Evolutionary conservation across 1,284 basidiomycete genomes (phyloP), one percentile per base, ranked within the genome.

Genomic region (Mycosarcoma mackinlayi): DNA sequence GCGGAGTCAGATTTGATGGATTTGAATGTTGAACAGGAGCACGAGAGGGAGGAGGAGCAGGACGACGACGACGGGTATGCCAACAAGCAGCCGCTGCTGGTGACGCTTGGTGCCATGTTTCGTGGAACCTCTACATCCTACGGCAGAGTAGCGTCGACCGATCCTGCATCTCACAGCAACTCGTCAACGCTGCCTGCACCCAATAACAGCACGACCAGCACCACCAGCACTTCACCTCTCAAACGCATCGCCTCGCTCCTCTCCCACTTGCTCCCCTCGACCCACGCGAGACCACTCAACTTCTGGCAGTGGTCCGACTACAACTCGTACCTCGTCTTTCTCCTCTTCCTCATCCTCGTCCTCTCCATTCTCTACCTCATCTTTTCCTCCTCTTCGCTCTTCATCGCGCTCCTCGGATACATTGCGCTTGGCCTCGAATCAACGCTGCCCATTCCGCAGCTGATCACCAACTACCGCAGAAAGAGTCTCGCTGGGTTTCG

Each of bases 221-320:
- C 35, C 1, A 24, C 18, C 13, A n/a, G 42, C 3, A 13, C 1
- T 16, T 55, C 55, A 3, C 27, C 45, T 6, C 10, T 53, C 18
- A 5, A 18, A 5, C 3, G 7, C 1, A 19, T 55, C 37, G 16
- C 44, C 13, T 24, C 57, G 5, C 18, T 34, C 18, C 23, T 53
- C 24, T 28, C n/a, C n/a, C n/a, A n/a, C n/a, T n/a, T n/a, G n/a
- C n/a, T 33, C n/a, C 28, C 25, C 2, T 24, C 45, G 23, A 6
- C 37, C 9, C 31, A 34, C 11, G 16, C n/a, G 1, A 24, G 92
- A 34, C 90, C 89, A 1, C 85, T 90, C 61, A 86, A 88, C 8
- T 93, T 93, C 83, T 94, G 92, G 92, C 90, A 93, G 77, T 94
- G 92, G 92, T 83, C 86, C 39, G 87, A 85, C 14, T 93, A 92